Conservation (phyloP, 2,329 filamentous ascomycete species). For the Aspergillus fijiensis region DNA sequence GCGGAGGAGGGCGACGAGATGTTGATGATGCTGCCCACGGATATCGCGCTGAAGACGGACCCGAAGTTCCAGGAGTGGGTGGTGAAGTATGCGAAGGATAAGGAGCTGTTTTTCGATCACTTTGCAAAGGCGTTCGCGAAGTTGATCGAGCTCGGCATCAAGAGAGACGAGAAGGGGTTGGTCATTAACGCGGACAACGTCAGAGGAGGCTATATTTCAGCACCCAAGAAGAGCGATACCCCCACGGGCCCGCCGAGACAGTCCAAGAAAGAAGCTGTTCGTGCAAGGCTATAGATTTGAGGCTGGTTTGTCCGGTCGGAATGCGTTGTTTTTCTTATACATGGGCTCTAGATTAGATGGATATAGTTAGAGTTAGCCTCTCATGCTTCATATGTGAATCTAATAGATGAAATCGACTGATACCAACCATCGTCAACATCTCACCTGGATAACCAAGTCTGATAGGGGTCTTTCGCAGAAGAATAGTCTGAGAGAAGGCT, state of each 20-base stretch:
- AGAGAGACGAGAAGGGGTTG: slow-evolving; percentile 53
- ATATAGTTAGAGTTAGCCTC: neutral
- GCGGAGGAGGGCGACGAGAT: slow-evolving; percentile 49
- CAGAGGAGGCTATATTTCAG: slow-evolving; percentile 56
- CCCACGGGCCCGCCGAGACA: slow-evolving; percentile 27
- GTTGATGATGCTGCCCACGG: slow-evolving; percentile 67
- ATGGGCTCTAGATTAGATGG: slow-evolving; percentile 9
- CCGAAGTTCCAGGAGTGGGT: slow-evolving; percentile 57
- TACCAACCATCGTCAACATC: neutral
- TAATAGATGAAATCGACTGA: neutral
- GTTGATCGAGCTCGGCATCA: slow-evolving; percentile 61
- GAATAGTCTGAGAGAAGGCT: neutral
- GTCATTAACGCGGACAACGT: slow-evolving; percentile 59
- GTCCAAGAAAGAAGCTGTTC: slow-evolving; percentile 16
- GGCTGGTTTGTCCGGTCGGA: slow-evolving; percentile 1
- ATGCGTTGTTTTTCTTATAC: neutral
- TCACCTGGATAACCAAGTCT: neutral
- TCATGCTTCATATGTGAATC: neutral
- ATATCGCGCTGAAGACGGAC: slow-evolving; percentile 59
- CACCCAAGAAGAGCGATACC: slow-evolving; percentile 56
- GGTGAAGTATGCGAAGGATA: slow-evolving; percentile 59
- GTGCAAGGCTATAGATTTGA: slow-evolving; percentile 29
- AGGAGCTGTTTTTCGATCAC: slow-evolving; percentile 61
- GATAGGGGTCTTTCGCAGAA: neutral
- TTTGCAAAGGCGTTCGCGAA: slow-evolving; percentile 61